Conservation (phyloP, 2,329 filamentous ascomycete species). For the Pyrenochaeta sp. region DNA sequence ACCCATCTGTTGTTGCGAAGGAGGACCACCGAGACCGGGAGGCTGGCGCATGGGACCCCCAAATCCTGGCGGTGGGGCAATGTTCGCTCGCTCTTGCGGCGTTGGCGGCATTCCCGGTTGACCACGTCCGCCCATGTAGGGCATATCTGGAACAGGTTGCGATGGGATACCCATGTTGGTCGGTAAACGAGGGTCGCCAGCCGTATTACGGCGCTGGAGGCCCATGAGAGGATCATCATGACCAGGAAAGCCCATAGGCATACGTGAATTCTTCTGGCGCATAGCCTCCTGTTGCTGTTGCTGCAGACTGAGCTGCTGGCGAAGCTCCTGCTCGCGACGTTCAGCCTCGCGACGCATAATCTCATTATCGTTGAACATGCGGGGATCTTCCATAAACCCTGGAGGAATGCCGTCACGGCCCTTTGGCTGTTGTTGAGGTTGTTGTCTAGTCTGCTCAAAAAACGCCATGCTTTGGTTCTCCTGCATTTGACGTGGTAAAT, state of each 20-base stretch:
- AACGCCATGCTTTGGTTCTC: conserved; percentile 44
- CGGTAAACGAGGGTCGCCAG: conserved; percentile 46
- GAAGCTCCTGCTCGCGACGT: conserved; percentile 41
- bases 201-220: conserved; percentile 49
- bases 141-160: conserved; percentile 47
- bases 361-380: conserved; percentile 43
- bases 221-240: conserved; percentile 44
- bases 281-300: conserved; percentile 47
- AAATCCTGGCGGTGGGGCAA: conserved; percentile 49
- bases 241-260: conserved; percentile 43
- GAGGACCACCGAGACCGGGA: conserved; percentile 42
- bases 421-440: conserved; percentile 50
- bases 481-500: conserved; percentile 45
- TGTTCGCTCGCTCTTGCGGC: conserved; percentile 47
- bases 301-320: conserved; percentile 33
- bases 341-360: conserved; percentile 43
- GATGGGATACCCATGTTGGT: conserved; percentile 54
- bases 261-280: conserved; percentile 41
- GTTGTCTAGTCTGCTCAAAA: conserved; percentile 44
- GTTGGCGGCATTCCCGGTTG: conserved; percentile 48
- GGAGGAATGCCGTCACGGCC: conserved; percentile 46
- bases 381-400: conserved; percentile 48
- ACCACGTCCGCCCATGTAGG: conserved; percentile 42
- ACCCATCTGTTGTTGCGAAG: conserved; percentile 42
- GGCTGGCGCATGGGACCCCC: conserved; percentile 47